phyloP scores from a whole-genome alignment of 345 rosid genomes.

The Aquilaria malaccensis region DNA sequence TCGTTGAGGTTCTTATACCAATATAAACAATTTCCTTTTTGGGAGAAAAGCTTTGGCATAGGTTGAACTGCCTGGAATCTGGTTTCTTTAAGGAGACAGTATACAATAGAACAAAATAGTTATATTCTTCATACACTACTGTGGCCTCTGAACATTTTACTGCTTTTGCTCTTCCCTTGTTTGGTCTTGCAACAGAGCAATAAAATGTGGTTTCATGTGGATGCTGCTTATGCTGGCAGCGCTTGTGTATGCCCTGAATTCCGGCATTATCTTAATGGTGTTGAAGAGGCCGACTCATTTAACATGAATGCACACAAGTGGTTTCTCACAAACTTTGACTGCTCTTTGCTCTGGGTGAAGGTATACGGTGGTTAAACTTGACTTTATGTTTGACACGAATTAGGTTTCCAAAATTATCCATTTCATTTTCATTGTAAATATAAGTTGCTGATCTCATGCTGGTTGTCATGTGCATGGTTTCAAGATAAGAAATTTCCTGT shows the following conservation, averaged over 20 bases:
- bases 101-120: neutral
- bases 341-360: conserved; percentile 89
- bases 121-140: too few relatives aligned
- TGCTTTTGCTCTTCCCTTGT: neutral
- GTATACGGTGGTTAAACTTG: conserved; percentile 23
- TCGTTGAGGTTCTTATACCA: neutral
- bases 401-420: neutral
- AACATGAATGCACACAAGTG: conserved; percentile 95
- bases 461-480: too few relatives aligned
- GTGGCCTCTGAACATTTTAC: neutral
- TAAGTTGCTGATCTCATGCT: neutral
- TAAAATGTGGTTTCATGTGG: conserved; percentile 81
- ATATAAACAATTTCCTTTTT: too few relatives aligned
- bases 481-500: too few relatives aligned
- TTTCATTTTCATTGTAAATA: conserved; percentile 2
- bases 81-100: neutral
- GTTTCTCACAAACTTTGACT: conserved; percentile 85
- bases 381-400: neutral
- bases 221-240: conserved; percentile 95
- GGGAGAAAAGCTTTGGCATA: neutral
- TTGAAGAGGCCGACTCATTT: conserved; percentile 88
- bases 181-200: conserved; percentile 38
- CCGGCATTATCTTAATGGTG: conserved; percentile 64
- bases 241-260: conserved; percentile 90
- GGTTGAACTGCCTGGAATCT: neutral